Conservation (phyloP, 441 rosid genomes). For the Gossypium schwendimanii region DNA sequence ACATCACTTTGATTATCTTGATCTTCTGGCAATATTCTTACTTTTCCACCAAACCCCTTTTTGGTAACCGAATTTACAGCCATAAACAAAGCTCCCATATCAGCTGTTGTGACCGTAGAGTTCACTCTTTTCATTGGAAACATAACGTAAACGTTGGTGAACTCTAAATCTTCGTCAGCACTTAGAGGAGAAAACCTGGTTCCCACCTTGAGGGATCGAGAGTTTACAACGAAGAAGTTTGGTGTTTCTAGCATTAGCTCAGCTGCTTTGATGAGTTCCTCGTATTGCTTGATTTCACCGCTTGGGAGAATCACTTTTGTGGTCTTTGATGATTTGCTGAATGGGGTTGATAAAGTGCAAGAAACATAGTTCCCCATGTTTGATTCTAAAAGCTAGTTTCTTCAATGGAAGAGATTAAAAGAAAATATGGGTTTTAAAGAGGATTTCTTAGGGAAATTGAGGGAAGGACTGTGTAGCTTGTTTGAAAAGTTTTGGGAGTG, state of each 20-base stretch:
- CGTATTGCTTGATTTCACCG: constrained; percentile 48
- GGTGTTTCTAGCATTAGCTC: constrained; percentile 82
- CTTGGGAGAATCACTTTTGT: constrained; percentile 52
- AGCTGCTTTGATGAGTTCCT: constrained; percentile 51
- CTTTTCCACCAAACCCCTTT: constrained; percentile 24
- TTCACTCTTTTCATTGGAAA: constrained; percentile 57
- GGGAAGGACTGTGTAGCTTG: too few species aligned
- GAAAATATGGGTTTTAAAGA: too few species aligned
- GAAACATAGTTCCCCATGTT: constrained; percentile 68
- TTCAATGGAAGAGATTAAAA: too few species aligned
- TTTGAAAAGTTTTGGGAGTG: too few species aligned
- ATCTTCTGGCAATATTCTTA: constrained; percentile 36
- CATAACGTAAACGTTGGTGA: constrained; percentile 45
- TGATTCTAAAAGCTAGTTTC: background rate
- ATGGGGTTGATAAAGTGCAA: constrained; percentile 34
- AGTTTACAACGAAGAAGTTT: constrained; percentile 53
- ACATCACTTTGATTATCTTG: background rate
- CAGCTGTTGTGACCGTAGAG: constrained; percentile 33
- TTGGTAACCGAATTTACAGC: constrained; percentile 32
- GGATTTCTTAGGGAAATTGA: too few species aligned
- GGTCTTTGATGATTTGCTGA: constrained; percentile 22
- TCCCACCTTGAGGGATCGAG: constrained; percentile 46
- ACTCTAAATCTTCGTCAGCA: constrained; percentile 25
- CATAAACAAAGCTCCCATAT: constrained; percentile 44
- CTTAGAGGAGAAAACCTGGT: constrained; percentile 47